phyloP scores from a whole-genome alignment of 352 stramenopile species.

The Globisporangium okanoganense region DNA sequence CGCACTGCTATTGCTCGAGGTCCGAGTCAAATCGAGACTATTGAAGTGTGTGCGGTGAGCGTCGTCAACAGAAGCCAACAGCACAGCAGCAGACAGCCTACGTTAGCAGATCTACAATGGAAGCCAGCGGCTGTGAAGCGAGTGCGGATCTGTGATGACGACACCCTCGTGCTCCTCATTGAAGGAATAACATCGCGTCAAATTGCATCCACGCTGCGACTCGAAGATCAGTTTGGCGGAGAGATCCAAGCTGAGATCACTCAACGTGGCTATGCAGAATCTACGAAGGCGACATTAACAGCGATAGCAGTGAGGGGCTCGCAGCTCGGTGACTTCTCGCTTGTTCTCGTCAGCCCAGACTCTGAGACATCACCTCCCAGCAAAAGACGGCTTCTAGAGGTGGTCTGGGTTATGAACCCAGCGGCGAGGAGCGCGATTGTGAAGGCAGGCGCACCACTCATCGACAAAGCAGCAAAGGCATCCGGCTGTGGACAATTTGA shows the following conservation, averaged over 20 bases:
- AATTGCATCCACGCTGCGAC: neutral
- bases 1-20: neutral
- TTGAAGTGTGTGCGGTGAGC: slow-evolving; percentile 1
- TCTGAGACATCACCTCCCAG: neutral
- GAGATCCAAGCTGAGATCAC: neutral
- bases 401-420: slow-evolving; percentile 2
- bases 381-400: neutral
- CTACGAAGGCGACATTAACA: neutral
- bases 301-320: neutral
- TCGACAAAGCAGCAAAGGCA: neutral
- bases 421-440: neutral
- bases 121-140: neutral
- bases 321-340: neutral
- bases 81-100: neutral
- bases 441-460: neutral
- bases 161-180: slow-evolving; percentile 9
- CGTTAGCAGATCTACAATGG: slow-evolving; percentile 9
- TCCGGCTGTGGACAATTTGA: neutral
- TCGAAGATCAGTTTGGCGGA: neutral
- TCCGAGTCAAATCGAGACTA: neutral
- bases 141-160: slow-evolving; percentile 2
- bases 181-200: neutral
- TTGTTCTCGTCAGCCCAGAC: neutral
- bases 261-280: neutral
- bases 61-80: neutral